A percentile compares a stretch with the other conserved stretches of the same genome.
phyloP scores from a whole-genome alignment of 495 filamentous ascomycete genomes.

The Pseudotulostoma volvatum region DNA sequence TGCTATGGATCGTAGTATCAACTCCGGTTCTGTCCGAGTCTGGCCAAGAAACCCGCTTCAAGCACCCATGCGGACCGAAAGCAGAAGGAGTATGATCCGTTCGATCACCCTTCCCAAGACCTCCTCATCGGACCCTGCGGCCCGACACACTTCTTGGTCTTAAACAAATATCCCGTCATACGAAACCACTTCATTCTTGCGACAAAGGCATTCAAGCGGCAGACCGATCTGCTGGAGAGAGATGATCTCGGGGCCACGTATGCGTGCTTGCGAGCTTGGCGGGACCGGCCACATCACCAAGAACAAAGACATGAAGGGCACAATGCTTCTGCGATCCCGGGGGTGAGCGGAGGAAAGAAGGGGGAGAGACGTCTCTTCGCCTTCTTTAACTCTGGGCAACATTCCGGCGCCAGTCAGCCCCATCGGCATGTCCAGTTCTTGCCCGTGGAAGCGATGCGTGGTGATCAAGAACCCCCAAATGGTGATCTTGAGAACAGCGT shows the following conservation, averaged over 20 bases:
- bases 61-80: conserved; percentile 19
- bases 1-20: too few species aligned
- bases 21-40: conserved; percentile 60
- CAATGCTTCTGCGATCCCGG: not conserved
- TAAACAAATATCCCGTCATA: conserved; percentile 75
- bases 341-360: conserved; percentile 2
- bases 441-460: conserved; percentile 50
- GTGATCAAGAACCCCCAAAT: conserved; percentile 12
- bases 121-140: conserved; percentile 39
- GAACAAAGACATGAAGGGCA: conserved; percentile 4
- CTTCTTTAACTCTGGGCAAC: conserved; percentile 69
- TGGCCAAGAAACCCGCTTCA: conserved; percentile 51
- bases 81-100: conserved; percentile 48
- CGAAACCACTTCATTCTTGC: conserved; percentile 66
- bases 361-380: conserved; percentile 38
- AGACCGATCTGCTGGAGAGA: conserved; percentile 50
- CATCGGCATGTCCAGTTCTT: conserved; percentile 71
- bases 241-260: conserved; percentile 50
- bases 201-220: conserved; percentile 46
- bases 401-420: conserved; percentile 65
- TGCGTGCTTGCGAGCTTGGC: conserved; percentile 49
- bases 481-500: not conserved
- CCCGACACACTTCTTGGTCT: conserved; percentile 46
- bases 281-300: too few species aligned
- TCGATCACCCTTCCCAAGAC: conserved; percentile 44